A percentile compares a stretch with the other conserved stretches of the same genome.
phyloP scores from a whole-genome alignment of 805 yeast genomes.

The Ogataea glucozyma region DNA sequence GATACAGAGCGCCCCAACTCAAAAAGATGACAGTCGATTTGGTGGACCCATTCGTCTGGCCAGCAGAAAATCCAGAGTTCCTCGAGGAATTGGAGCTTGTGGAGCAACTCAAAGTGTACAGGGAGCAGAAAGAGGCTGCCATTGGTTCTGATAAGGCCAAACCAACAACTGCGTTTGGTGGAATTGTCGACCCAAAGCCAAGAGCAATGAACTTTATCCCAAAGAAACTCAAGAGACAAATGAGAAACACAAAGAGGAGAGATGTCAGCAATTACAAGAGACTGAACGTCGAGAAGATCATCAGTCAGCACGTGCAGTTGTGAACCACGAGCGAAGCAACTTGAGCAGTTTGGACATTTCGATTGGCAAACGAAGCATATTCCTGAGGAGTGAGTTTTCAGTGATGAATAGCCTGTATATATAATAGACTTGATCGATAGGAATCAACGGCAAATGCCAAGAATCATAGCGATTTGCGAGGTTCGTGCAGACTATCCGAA shows the following conservation, averaged over 20 bases:
- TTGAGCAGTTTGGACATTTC: too few species aligned
- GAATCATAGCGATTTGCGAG: too few species aligned
- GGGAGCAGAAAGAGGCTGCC: conserved; percentile 48
- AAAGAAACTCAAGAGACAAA: conserved; percentile 43
- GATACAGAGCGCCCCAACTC: conserved; percentile 76
- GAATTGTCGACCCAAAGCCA: conserved; percentile 55
- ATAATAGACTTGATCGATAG: conserved; percentile 6
- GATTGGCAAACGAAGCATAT: too few species aligned
- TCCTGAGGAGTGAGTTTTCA: too few species aligned
- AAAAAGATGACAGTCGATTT: conserved; percentile 97
- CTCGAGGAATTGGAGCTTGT: conserved; percentile 35
- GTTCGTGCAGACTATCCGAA: too few species aligned
- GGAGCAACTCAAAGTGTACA: conserved; percentile 51
- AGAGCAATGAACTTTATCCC: conserved; percentile 70
- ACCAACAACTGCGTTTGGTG: conserved; percentile 74
- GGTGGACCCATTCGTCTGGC: conserved; percentile 97
- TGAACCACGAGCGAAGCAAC: too few species aligned
- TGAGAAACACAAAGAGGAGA: conserved; percentile 46
- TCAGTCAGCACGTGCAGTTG: conserved; percentile 44
- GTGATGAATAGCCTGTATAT: conserved; percentile 1
- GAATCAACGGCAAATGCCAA: too few species aligned
- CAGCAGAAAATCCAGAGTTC: conserved; percentile 50
- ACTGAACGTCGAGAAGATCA: conserved; percentile 35
- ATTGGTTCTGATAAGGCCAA: conserved; percentile 67
- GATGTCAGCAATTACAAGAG: conserved; percentile 31